These are phyloP conservation scores for Diaporthe vaccinii DNA, from an alignment of 2,329 filamentous ascomycete species.

Conservation along the genomic window DNA sequence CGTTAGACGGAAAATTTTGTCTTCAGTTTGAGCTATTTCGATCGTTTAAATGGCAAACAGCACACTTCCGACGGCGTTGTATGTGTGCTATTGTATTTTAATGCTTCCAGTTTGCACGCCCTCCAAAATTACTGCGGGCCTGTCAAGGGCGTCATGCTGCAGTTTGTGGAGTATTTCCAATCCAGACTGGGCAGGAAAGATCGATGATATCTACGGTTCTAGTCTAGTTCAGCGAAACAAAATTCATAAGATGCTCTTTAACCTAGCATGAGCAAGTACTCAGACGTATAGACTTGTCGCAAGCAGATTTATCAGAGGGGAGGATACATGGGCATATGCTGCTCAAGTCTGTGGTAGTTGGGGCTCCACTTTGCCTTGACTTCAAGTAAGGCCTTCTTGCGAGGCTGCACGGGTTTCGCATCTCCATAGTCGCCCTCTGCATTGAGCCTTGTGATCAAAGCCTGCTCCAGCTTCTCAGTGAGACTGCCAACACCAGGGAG, in stretches of 20 bases:
- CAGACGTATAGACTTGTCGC: background rate
- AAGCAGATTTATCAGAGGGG: background rate
- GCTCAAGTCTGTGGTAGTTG: background rate
- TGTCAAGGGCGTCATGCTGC: background rate
- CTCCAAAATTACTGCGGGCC: background rate
- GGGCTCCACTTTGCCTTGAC: background rate
- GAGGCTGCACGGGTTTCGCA: background rate
- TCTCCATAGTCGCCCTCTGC: background rate
- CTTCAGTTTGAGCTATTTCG: background rate
- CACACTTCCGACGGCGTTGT: background rate
- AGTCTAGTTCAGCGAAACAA: background rate
- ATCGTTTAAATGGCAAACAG: background rate
- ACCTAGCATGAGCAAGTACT: background rate
- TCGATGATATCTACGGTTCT: no score
- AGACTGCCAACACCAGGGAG: background rate
- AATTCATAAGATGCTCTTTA: background rate
- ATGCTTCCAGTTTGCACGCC: background rate
- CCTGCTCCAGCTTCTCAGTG: background rate
- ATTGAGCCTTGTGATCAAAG: background rate
- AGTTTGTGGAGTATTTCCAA: background rate
- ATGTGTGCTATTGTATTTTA: background rate
- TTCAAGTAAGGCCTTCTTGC: background rate
- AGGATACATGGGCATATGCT: background rate
- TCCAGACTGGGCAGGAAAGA: no score
- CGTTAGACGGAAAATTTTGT: background rate